These are phyloP conservation scores for Colletotrichum endophyticum DNA, from an alignment of 2,329 filamentous ascomycete species.

Conservation along the genomic window DNA sequence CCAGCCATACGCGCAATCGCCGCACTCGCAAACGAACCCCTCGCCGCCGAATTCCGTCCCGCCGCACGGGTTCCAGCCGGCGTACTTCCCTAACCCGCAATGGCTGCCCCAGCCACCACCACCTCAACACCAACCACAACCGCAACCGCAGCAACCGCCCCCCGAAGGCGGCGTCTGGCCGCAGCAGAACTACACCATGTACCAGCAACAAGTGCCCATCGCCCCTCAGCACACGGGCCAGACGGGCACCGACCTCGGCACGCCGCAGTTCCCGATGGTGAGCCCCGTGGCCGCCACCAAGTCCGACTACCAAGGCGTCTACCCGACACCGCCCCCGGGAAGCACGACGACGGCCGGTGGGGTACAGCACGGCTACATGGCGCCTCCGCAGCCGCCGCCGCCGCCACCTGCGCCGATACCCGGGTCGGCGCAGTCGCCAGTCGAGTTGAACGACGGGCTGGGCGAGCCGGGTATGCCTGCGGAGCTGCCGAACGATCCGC, in stretches of 20 bases:
- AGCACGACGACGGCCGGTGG: background rate
- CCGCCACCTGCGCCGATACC: background rate
- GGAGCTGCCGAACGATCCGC: constrained; percentile 17
- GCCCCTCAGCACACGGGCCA: constrained; percentile 22
- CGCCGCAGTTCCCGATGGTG: constrained; percentile 23
- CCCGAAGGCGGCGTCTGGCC: constrained; percentile 20
- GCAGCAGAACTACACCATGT: constrained; percentile 22
- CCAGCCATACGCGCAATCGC: constrained; percentile 17
- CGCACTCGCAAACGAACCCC: constrained; percentile 15
- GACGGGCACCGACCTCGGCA: constrained; percentile 2
- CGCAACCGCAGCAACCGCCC: background rate
- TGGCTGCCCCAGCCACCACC: constrained; percentile 12
- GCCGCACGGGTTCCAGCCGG: constrained; percentile 15
- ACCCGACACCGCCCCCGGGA: constrained; percentile 4
- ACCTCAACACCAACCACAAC: background rate
- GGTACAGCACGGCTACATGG: background rate
- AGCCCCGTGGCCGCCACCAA: constrained; percentile 14
- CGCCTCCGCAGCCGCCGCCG: background rate
- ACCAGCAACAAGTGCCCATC: constrained; percentile 24
- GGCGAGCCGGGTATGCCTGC: constrained; percentile 19
- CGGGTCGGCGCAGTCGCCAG: constrained; percentile 6
- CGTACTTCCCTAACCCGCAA: constrained; percentile 11
- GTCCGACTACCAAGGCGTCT: constrained; percentile 7
- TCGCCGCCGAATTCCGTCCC: constrained; percentile 11
- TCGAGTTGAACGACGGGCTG: constrained; percentile 11